Evolutionary conservation across 2,329 filamentous ascomycete genomes (phyloP).

Genomic region (Herpotrichia juniperi): DNA sequence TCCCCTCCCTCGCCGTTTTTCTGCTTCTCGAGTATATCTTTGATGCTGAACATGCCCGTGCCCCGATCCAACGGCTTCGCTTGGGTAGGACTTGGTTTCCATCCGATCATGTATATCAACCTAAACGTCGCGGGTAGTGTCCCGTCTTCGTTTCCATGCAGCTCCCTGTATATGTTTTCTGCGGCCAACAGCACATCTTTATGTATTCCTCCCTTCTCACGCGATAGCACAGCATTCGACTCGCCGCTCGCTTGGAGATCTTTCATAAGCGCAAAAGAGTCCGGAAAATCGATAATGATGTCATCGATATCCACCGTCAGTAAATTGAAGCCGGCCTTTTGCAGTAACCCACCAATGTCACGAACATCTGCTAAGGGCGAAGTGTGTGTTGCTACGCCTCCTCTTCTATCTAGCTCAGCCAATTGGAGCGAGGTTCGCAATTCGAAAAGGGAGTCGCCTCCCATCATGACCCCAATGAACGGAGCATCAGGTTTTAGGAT

Average conservation of each 20-base stretch:
- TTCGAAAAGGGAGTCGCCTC: slow-evolving; percentile 92
- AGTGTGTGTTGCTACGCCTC: slow-evolving; percentile 90
- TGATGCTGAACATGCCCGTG: slow-evolving; percentile 85
- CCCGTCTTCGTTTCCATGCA: slow-evolving; percentile 77
- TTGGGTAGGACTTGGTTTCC: slow-evolving; percentile 85
- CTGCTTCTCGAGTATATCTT: slow-evolving; percentile 72
- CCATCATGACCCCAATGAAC: slow-evolving; percentile 95
- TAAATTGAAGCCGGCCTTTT: slow-evolving; percentile 90
- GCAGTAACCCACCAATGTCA: slow-evolving; percentile 86
- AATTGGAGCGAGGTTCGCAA: slow-evolving; percentile 91
- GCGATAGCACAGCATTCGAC: slow-evolving; percentile 83
- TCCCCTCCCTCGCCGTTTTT: slow-evolving; percentile 30
- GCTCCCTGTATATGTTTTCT: slow-evolving; percentile 83
- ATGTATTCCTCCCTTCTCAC: slow-evolving; percentile 76
- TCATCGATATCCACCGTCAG: slow-evolving; percentile 97
- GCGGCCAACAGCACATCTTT: slow-evolving; percentile 86
- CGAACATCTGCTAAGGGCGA: slow-evolving; percentile 91
- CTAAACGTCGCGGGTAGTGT: slow-evolving; percentile 85
- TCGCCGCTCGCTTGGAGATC: slow-evolving; percentile 98
- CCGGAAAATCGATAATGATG: slow-evolving; percentile 92
- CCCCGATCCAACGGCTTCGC: slow-evolving; percentile 80
- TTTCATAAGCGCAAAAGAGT: slow-evolving; percentile 87
- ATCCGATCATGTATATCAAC: slow-evolving; percentile 98
- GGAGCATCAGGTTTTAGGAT: slow-evolving; percentile 88
- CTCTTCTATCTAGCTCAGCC: slow-evolving; percentile 85